A percentile compares a stretch with the other conserved stretches of the same genome.
Conservation (phyloP, 169 alveolate species). For the Cytauxzoon felis region DNA sequence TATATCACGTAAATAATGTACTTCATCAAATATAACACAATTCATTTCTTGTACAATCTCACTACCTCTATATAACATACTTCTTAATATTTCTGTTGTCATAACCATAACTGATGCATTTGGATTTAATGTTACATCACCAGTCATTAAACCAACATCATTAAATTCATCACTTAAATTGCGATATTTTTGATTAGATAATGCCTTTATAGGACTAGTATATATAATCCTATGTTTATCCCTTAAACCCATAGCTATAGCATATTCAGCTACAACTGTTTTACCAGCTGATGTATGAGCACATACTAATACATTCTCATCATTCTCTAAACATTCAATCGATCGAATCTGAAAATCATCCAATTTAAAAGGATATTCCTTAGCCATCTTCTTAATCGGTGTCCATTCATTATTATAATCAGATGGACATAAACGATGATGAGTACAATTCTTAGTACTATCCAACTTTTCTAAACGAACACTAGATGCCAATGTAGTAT, state of each 20-base stretch:
- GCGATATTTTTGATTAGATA: conserved; percentile 97
- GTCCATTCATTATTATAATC: conserved; percentile 29
- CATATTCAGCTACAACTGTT: conserved; percentile 99
- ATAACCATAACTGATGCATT: conserved; percentile 96
- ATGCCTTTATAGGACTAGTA: conserved; percentile 99
- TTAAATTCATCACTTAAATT: conserved; percentile 94
- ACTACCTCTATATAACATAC: conserved; percentile 97
- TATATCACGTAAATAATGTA: conserved; percentile 99
- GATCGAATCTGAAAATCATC: conserved; percentile 96
- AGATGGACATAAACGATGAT: conserved; percentile 47
- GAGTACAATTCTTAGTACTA: conserved; percentile 50
- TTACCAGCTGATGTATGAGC: conserved; percentile 99
- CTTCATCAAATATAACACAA: conserved; percentile 96
- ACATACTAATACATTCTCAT: conserved; percentile 96
- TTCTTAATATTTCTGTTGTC: conserved; percentile 98
- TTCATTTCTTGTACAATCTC: conserved; percentile 84
- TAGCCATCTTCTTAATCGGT: conserved; percentile 76
- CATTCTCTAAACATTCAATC: conserved; percentile 89
- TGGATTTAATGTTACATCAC: conserved; percentile 98
- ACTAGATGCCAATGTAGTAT: conserved; percentile 26
- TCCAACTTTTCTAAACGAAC: conserved; percentile 40
- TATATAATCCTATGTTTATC: conserved; percentile 95
- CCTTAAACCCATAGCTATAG: conserved; percentile 94
- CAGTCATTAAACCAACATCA: conserved; percentile 99
- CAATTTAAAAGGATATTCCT: conserved; percentile 85